phyloP scores from a whole-genome alignment of 768 basidiomycete genomes.

The Trametes maxima region DNA sequence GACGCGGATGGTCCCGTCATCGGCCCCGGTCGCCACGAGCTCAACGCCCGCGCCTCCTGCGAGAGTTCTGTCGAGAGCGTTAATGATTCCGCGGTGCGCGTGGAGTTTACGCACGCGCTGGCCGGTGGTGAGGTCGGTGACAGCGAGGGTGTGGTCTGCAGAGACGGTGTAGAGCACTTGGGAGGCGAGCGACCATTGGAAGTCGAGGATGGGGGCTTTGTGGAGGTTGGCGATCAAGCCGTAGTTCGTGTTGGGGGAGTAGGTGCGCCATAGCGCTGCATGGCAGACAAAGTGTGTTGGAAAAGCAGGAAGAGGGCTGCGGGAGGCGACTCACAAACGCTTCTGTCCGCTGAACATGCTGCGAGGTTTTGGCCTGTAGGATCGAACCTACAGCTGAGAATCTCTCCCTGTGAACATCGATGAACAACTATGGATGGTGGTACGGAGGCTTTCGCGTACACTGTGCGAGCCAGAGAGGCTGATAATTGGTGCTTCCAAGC shows the following conservation, averaged over 20 bases:
- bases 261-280: conserved; percentile 87
- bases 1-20: conserved; percentile 88
- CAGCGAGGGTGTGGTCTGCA: conserved; percentile 82
- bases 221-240: conserved; percentile 79
- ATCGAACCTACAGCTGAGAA: conserved; percentile 90
- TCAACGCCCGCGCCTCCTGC: conserved; percentile 84
- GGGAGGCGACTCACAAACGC: conserved; percentile 70
- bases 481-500: conserved; percentile 91
- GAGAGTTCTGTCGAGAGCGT: conserved; percentile 83
- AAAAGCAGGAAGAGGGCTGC: too few relatives aligned
- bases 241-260: conserved; percentile 91
- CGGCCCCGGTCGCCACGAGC: conserved; percentile 83
- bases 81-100: conserved; percentile 91
- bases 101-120: conserved; percentile 78
- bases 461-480: conserved; percentile 86
- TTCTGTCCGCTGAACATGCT: conserved; percentile 87
- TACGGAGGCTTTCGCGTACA: conserved; percentile 46
- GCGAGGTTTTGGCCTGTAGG: conserved; percentile 94
- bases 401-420: conserved; percentile 61
- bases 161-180: conserved; percentile 79
- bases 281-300: background rate
- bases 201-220: conserved; percentile 91
- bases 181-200: conserved; percentile 84
- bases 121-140: conserved; percentile 83
- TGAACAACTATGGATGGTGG: background rate